phyloP scores from a whole-genome alignment of 177 flowering plant genomes.

The Vitis hybrid region DNA sequence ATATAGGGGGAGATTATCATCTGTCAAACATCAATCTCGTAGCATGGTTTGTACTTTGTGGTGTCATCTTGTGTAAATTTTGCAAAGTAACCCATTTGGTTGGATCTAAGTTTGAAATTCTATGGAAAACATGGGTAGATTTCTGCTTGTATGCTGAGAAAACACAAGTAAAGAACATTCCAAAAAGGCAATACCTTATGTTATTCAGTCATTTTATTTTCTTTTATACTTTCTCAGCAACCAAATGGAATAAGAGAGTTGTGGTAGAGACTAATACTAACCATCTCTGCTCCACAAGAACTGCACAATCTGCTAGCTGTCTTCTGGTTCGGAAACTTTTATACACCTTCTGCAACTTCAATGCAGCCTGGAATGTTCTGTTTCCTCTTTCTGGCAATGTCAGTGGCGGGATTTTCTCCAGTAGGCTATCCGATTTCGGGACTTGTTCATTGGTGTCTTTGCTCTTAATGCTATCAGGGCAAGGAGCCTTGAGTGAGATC shows the following conservation, averaged over 20 bases:
- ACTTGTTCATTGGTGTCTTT: not conserved
- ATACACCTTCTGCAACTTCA: constrained; percentile 66
- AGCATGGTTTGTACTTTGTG: too few species aligned
- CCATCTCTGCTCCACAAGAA: constrained; percentile 71
- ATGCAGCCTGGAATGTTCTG: constrained; percentile 41
- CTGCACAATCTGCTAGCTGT: constrained; percentile 75
- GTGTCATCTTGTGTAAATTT: too few species aligned
- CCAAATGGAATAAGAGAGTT: not conserved
- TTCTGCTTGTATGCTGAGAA: too few species aligned
- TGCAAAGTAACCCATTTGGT: too few species aligned
- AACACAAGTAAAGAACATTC: too few species aligned
- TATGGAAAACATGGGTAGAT: too few species aligned
- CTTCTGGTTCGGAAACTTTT: constrained; percentile 69
- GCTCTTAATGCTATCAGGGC: constrained; percentile 13
- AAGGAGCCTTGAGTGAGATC: constrained; percentile 19
- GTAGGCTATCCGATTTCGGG: constrained; percentile 4
- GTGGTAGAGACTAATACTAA: constrained; percentile 12
- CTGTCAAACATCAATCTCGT: too few species aligned
- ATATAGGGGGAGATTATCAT: too few species aligned
- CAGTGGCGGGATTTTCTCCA: constrained; percentile 1
- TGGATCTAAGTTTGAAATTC: too few species aligned
- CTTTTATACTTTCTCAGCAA: too few species aligned
- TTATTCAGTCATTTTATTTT: too few species aligned
- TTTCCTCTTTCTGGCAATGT: constrained; percentile 5
- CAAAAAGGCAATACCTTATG: too few species aligned